Evolutionary conservation across 164 flowering plant species (phyloP).

Genomic region (Stephania japonica): DNA sequence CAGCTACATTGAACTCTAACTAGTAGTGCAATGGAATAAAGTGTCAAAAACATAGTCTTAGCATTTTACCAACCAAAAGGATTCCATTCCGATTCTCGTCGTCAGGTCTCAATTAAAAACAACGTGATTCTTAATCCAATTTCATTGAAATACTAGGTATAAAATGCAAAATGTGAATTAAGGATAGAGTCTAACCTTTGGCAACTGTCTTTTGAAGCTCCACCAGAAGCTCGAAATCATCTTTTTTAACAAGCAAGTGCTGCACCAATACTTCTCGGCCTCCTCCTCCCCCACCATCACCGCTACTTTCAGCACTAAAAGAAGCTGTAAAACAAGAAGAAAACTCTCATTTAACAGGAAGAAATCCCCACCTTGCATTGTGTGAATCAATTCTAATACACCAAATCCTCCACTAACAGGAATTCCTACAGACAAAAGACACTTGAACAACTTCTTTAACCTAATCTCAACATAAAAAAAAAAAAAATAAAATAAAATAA

Average conservation of each 20-base stretch:
- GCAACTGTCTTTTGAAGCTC: conserved; percentile 56
- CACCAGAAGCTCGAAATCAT: conserved; percentile 52
- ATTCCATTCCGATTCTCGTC: not conserved
- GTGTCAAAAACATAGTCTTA: not conserved
- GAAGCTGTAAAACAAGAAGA: conserved; percentile 38
- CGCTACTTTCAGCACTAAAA: conserved; percentile 38
- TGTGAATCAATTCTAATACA: not conserved
- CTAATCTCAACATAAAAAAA: not conserved
- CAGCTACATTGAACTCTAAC: not conserved
- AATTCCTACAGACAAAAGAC: not conserved
- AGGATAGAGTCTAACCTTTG: conserved; percentile 33
- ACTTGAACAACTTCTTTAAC: not conserved
- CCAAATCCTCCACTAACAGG: not conserved
- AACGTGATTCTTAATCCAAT: not conserved
- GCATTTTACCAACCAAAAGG: not conserved
- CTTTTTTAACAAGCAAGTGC: conserved; percentile 82
- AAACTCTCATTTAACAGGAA: not conserved
- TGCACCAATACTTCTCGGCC: conserved; percentile 77
- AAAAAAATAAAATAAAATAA: too few relatives aligned
- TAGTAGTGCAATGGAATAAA: not conserved
- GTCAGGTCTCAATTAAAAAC: not conserved
- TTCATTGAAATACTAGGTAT: not conserved
- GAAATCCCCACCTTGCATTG: not conserved
- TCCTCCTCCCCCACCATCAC: conserved; percentile 23
- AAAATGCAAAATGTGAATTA: not conserved